Conservation (phyloP, 257 asterid species). For the Cynanchum wilfordii region DNA sequence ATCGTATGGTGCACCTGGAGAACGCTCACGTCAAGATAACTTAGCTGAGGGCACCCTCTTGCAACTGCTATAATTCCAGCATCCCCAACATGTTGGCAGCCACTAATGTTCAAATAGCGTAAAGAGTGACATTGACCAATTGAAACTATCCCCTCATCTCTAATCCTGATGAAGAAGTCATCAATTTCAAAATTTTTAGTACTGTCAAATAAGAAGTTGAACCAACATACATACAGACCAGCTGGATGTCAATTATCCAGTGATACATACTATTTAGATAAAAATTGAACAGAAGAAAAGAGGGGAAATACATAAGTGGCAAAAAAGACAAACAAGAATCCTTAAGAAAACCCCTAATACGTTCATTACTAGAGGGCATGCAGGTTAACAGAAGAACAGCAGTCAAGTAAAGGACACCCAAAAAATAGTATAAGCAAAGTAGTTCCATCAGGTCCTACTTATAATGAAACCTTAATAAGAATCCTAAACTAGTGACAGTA, state of each 20-base stretch:
- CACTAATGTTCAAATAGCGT: conserved; percentile 71
- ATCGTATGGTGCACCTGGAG: conserved; percentile 58
- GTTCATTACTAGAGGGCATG: not conserved
- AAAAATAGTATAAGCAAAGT: not conserved
- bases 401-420: not conserved
- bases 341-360: not conserved
- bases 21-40: conserved; percentile 73
- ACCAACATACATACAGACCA: not conserved
- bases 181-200: conserved; percentile 1
- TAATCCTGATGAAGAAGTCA: conserved; percentile 50
- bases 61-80: conserved; percentile 82
- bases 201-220: not conserved
- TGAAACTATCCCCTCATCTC: conserved; percentile 69
- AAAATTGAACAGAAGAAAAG: not conserved
- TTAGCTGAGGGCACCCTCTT: conserved; percentile 76
- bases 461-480: not conserved
- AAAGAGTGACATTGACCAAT: conserved; percentile 80
- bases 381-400: not conserved
- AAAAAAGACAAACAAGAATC: not conserved
- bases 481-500: not conserved
- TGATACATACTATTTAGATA: not conserved
- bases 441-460: not conserved
- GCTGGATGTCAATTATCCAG: not conserved
- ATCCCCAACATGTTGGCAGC: conserved; percentile 81
- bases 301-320: not conserved